These are phyloP conservation scores for Penicillium odoratum DNA, from an alignment of 495 filamentous ascomycete species.

Conservation along the genomic window DNA sequence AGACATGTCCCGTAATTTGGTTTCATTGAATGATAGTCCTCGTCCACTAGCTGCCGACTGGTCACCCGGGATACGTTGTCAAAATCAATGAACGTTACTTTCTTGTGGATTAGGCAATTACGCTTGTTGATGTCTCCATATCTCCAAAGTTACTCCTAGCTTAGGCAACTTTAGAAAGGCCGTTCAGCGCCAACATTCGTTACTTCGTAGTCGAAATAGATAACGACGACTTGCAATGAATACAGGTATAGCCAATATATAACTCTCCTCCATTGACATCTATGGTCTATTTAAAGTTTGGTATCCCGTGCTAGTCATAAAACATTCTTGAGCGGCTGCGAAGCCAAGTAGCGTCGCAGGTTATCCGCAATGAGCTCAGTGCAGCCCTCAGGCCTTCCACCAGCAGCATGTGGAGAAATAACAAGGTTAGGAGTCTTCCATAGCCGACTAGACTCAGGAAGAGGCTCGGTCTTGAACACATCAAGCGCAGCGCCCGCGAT, in stretches of 20 bases:
- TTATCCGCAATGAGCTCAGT: slow-evolving; percentile 55
- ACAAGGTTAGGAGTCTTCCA: slow-evolving; percentile 52
- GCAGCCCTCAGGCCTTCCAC: slow-evolving; percentile 57
- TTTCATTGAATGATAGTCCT: no score
- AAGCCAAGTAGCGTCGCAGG: slow-evolving; percentile 50
- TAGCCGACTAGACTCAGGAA: slow-evolving; percentile 47
- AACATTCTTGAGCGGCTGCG: slow-evolving; percentile 52
- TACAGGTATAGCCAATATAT: not conserved
- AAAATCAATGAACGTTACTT: no score
- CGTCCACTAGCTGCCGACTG: no score
- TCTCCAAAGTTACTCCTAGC: no score
- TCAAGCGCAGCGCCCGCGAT: slow-evolving; percentile 61
- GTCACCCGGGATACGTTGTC: no score
- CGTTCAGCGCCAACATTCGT: no score
- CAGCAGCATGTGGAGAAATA: slow-evolving; percentile 68
- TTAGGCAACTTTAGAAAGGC: no score
- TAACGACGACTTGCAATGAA: not conserved
- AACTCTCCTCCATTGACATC: not conserved
- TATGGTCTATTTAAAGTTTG: slow-evolving; percentile 8
- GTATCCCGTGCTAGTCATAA: slow-evolving; percentile 26
- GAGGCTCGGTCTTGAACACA: slow-evolving; percentile 62
- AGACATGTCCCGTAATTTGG: no score
- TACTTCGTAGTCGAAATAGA: no score
- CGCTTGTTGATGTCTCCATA: no score
- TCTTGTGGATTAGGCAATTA: no score